These are phyloP conservation scores for Candida tunisiensis DNA, from an alignment of 1,139 yeast species.

Conservation along the genomic window DNA sequence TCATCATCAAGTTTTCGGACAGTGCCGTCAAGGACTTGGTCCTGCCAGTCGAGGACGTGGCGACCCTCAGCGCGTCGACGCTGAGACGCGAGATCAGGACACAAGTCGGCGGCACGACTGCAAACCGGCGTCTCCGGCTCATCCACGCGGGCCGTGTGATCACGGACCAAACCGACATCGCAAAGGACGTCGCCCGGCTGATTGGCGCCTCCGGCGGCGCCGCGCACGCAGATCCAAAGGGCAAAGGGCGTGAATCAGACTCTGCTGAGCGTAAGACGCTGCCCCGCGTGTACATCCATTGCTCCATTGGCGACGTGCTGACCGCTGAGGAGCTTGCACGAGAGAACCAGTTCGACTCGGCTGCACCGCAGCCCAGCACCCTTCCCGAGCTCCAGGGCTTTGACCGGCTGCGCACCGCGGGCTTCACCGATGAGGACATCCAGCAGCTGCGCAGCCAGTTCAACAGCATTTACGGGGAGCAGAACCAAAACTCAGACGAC, in stretches of 20 bases:
- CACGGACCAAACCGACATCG: conserved; percentile 39
- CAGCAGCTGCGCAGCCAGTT: conserved; percentile 60
- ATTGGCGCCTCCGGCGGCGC: conserved; percentile 1
- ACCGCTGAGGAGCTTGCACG: conserved; percentile 39
- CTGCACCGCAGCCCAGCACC: conserved; percentile 23
- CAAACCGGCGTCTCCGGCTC: conserved; percentile 41
- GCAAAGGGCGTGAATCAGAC: conserved; percentile 3
- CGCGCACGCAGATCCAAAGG: no score
- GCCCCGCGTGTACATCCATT: conserved; percentile 43
- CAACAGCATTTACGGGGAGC: conserved; percentile 40
- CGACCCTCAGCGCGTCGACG: conserved; percentile 24
- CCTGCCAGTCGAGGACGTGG: conserved; percentile 23
- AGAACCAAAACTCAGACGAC: conserved; percentile 22
- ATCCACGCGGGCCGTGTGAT: conserved; percentile 63
- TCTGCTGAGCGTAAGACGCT: conserved; percentile 5
- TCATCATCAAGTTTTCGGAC: conserved; percentile 36
- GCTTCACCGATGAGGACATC: conserved; percentile 66
- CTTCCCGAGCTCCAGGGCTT: conserved; percentile 75
- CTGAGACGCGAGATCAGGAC: conserved; percentile 26
- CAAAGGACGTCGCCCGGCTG: conserved; percentile 19
- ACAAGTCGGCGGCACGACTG: conserved; percentile 15
- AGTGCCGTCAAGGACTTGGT: conserved; percentile 27
- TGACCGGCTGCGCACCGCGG: conserved; percentile 68
- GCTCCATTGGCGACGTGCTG: conserved; percentile 62
- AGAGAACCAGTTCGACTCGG: conserved; percentile 47